Conservation (phyloP, 108 stramenopile species). For the Pseudonitzschia multistriata region DNA sequence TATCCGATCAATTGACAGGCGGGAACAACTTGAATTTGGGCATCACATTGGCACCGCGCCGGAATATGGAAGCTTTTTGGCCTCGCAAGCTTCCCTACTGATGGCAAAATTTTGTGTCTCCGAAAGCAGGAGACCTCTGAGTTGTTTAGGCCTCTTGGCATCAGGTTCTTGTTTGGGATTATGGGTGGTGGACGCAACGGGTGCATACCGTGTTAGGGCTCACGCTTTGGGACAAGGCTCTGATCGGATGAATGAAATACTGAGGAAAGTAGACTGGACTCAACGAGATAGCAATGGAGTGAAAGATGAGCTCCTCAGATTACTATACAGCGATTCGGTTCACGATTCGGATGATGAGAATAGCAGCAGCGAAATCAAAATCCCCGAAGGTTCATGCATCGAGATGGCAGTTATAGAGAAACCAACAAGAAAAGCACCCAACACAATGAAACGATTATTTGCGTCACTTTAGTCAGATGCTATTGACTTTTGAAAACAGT, state of each 20-base stretch:
- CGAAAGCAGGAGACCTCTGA: constrained; percentile 36
- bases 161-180: constrained; percentile 26
- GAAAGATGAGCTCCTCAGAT: constrained; percentile 9
- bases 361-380: not conserved
- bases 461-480: not conserved
- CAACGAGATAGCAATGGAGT: not conserved
- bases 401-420: constrained; percentile 22
- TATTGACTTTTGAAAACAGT: not conserved
- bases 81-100: constrained; percentile 55
- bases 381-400: constrained; percentile 18
- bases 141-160: constrained; percentile 59
- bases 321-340: constrained; percentile 1
- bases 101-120: constrained; percentile 60
- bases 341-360: not conserved
- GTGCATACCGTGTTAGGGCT: constrained; percentile 60
- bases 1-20: constrained; percentile 43
- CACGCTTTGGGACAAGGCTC: constrained; percentile 63
- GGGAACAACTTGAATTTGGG: constrained; percentile 48
- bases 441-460: constrained; percentile 14
- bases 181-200: constrained; percentile 69
- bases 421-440: not conserved
- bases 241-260: constrained; percentile 21
- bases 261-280: constrained; percentile 18
- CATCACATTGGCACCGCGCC: not conserved
- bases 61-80: constrained; percentile 54